Evolutionary conservation across 2,329 filamentous ascomycete genomes (phyloP), one percentile per base, ranked within the genome.

Genomic region (Xylaria sp.): DNA sequence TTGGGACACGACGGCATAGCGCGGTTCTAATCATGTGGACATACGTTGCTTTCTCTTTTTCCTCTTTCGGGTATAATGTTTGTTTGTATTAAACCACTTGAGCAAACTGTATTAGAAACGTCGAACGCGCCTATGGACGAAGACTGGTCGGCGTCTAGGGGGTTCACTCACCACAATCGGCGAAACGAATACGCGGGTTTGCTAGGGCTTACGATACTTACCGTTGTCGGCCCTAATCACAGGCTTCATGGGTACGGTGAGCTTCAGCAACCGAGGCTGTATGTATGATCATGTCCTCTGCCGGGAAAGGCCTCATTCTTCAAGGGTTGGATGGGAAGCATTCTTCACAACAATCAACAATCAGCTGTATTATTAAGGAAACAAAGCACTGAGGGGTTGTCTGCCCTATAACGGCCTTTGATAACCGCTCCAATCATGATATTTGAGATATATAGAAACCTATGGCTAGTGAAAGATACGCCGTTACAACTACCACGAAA

Each of bases 1-100:
- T 19, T 86, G 85, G 85, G 84, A 85, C 65, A 77, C 75, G 8
- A 70, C 73, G 11, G 67, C 75, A 21, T 75, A 68, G 61, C 51
- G 8, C 57, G 12, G 17, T 30, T 53, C 55, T 62, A 7, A 47
- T 54, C 32, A 17, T 47, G 45, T 53, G 32, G 54, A 30, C 12
- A 48, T 61, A 4, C 24, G 27, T 32, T 19, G 30, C n/a, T 17
- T 39, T 45, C 14, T 34, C 14, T n/a, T 34, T 36, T 57, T 42
- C 7, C 30, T 54, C 7, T 55, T n/a, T 50, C 27, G 3, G 27
- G 30, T 9, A 57, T 64, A n/a, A 39, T 36, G 34, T 36, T 36
- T 51, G 6, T 61, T 62, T n/a, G 5, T 42, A 60, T 27, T 51
- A 48, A 6, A 48, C 53, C 36, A 8, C 47, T n/a, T 51, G 27